These are phyloP conservation scores for Tremellales sp. DNA, from an alignment of 1,284 basidiomycete genomes.

Conservation along the genomic window DNA sequence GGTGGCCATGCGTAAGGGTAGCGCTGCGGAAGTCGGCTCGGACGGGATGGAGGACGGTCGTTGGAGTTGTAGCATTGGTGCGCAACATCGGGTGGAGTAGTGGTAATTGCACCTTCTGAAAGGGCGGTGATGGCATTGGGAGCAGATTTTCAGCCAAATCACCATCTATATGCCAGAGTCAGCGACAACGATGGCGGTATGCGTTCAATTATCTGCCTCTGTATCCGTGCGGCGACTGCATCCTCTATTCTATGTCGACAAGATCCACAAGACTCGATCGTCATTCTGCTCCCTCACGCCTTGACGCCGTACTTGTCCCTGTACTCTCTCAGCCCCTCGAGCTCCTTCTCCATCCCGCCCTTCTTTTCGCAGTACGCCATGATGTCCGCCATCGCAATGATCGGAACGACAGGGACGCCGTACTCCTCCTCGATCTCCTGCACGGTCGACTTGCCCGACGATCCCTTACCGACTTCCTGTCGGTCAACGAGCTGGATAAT, in stretches of 20 bases:
- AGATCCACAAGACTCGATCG: too few relatives aligned
- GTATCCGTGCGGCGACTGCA: not conserved
- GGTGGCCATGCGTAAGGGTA: slow-evolving; percentile 43
- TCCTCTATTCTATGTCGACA: too few relatives aligned
- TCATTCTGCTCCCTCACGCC: not conserved
- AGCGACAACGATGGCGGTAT: not conserved
- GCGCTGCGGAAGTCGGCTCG: too few relatives aligned
- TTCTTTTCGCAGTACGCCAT: slow-evolving; percentile 74
- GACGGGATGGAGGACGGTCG: too few relatives aligned
- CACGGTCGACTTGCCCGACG: slow-evolving; percentile 61
- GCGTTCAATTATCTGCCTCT: not conserved
- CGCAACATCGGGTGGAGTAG: not conserved
- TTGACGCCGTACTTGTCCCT: slow-evolving; percentile 68
- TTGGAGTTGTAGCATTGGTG: not conserved
- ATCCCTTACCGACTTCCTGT: slow-evolving; percentile 72
- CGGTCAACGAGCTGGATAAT: slow-evolving; percentile 88
- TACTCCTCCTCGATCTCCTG: slow-evolving; percentile 78
- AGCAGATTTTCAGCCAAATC: not conserved
- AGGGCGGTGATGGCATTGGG: not conserved
- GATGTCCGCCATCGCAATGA: slow-evolving; percentile 78
- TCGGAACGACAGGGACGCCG: slow-evolving; percentile 65
- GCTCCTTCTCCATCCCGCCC: slow-evolving; percentile 59
- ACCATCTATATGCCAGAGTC: not conserved
- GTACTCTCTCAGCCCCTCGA: slow-evolving; percentile 75
- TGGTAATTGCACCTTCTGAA: not conserved